phyloP scores from a whole-genome alignment of 257 asterid genomes.

The Scutellaria baicalensis region DNA sequence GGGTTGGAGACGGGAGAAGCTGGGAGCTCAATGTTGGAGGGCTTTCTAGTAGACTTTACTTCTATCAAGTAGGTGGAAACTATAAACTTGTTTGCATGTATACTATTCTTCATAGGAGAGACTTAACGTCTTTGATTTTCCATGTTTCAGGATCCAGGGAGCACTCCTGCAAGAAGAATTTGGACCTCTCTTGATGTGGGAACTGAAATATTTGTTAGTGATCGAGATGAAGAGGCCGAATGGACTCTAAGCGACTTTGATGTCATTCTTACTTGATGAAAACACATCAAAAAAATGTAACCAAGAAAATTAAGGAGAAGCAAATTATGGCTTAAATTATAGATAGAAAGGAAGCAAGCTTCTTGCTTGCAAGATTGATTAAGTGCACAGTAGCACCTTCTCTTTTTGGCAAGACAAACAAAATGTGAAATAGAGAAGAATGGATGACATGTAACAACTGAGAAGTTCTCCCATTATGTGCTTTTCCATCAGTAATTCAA shows the following conservation, averaged over 20 bases:
- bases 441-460: too few relatives aligned
- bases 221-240: conserved; percentile 62
- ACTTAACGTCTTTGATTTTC: background rate
- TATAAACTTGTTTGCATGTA: background rate
- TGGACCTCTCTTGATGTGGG: conserved; percentile 83
- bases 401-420: background rate
- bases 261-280: conserved; percentile 38
- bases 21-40: conserved; percentile 80
- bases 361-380: background rate
- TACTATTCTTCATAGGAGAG: background rate
- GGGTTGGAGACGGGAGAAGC: conserved; percentile 45
- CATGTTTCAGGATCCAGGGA: conserved; percentile 50
- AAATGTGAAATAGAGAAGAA: background rate
- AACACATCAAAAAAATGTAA: background rate
- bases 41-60: conserved; percentile 58
- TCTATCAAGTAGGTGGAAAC: conserved; percentile 36
- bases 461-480: too few relatives aligned
- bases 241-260: conserved; percentile 69
- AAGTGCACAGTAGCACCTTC: background rate
- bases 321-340: background rate
- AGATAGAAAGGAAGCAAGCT: background rate
- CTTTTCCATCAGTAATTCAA: too few relatives aligned
- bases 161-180: conserved; percentile 55
- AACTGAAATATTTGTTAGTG: conserved; percentile 64
- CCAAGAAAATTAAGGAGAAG: background rate